Evolutionary conservation across 495 filamentous ascomycete genomes (phyloP), one percentile per base, ranked within the genome.

Genomic region (Cudoniella acicularis): DNA sequence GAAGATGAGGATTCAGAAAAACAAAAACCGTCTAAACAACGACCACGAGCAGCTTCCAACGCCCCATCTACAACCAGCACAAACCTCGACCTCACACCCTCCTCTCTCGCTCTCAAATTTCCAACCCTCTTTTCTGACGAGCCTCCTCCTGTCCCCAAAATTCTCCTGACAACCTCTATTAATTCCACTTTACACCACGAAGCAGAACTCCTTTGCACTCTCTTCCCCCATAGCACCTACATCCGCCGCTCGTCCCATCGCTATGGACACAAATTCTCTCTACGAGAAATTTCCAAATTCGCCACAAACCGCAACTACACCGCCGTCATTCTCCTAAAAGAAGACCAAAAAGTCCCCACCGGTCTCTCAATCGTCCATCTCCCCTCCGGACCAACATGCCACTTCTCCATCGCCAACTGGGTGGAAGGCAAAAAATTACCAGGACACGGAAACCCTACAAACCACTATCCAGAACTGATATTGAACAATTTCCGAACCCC

Each of bases 401-500:
- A 92, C 63, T 95, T 94, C 75, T 80, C 74, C 30, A 86, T 96
- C 61, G 83, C 82, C 45, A 94, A 92, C 61, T 98, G 91, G 85
- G 77, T 91, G 16, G 90, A 92, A 56, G 89, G 91, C 3, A 87
- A 87, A 70, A 83, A 86, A 23, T 76, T 98, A 1, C 88, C 89
- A 1, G 92, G 92, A 1, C 93, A 98, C 69, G 93, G 93, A 40
- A 88, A 87, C 41, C 82, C 93, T 0, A 96, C 93, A 0, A 85
- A 88, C 42, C 93, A 96, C 73, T 91, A 85, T 62, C 94, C 93
- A 2, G 94, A 98, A 72, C 81, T 98, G 42, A 89, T 97, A 49
- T 80, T 98, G 36, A 97, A 97, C 72, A 92, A 92, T 68, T 98
- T 98, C 78, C 84, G 90, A 64, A 98, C 95, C 0, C 91, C 94